Base-by-base conservation (phyloP, 176 grass and related monocot species). In the Thalia dealbata region DNA sequence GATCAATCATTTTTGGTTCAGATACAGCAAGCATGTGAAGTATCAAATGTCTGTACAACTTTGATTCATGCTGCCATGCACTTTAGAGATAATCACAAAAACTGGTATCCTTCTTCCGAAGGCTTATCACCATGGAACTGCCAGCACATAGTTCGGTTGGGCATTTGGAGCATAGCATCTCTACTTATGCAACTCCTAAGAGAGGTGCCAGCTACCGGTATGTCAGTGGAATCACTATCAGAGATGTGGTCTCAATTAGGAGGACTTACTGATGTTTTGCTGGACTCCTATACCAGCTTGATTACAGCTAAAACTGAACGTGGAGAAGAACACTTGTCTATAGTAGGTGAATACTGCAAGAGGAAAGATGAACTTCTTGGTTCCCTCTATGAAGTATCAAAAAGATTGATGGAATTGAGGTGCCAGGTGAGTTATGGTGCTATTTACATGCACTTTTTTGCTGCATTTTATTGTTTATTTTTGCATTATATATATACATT, bases 91-190 rank as follows among this genome's bases (percentile, higher is more conserved):
- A 81, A 86, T 48, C 81, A 86, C 68, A 88, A 82, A 23, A 75
- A 88, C 43, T 99, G 95, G 95, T 99, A 99, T 77, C 95, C 95
- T 86, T 91, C 87, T 78, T 81, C 78, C 62, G 95, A 99, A 80
- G 95, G 95, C 81, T 73, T 99, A 27, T 81, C 79, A 77, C 82
- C 85, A 81, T 99, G 95, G 95, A 99, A 88, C 50, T 93, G 85
- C 75, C 90, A 85, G 50, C 79, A 75, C 85, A 74, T 88, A 11
- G 79, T 99, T 50, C 87, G 90, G 21, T 91, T 83, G 78, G 95
- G 95, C 55, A 74, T 99, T 25, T 99, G 95, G 95, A 87, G 59
- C 52, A n/a, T 93, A 70, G 82, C 95, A 81, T 88, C 75, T 73
- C 84, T 79, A 41, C 61, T 88, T 76, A 93, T 87, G 83, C 82